Percentiles rank a stretch among this genome's conserved stretches.
Conservation (phyloP, 441 rosid genomes). For the Erodium moschatum region DNA sequence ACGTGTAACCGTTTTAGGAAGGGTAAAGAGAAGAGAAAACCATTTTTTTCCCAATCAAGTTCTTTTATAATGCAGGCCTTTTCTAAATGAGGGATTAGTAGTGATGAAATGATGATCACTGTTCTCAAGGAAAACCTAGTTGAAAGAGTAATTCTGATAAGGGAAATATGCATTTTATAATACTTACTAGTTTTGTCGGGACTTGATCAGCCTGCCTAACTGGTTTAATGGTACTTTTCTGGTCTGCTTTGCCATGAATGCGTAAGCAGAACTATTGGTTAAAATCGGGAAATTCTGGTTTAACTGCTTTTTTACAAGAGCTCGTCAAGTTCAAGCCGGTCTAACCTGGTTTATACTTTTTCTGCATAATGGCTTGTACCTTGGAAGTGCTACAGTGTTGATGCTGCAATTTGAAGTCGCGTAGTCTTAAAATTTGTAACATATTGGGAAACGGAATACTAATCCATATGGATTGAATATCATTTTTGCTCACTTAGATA, state of each 20-base stretch:
- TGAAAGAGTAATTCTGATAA: not conserved
- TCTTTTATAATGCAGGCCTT: not conserved
- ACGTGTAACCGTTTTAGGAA: not conserved
- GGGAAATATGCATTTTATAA: not conserved
- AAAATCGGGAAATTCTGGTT: not conserved
- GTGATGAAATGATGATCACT: not conserved
- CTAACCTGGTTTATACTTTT: not conserved
- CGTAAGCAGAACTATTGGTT: not conserved
- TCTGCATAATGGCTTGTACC: not conserved
- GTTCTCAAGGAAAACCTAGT: not conserved
- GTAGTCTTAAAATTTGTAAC: not conserved
- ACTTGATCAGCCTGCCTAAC: not conserved
- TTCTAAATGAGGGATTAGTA: not conserved
- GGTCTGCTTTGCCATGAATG: not conserved
- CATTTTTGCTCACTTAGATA: not conserved
- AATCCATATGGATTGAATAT: not conserved
- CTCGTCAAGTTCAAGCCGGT: not conserved
- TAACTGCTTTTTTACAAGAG: not conserved
- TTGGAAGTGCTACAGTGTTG: not conserved
- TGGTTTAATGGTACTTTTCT: not conserved
- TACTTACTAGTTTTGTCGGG: not conserved
- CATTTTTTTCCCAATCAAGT: not conserved
- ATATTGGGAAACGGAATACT: not conserved
- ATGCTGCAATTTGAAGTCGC: not conserved
- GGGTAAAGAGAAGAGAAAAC: not conserved